Base-by-base conservation (phyloP, 495 filamentous ascomycete genomes). In the Parathielavia hyrcaniae region DNA sequence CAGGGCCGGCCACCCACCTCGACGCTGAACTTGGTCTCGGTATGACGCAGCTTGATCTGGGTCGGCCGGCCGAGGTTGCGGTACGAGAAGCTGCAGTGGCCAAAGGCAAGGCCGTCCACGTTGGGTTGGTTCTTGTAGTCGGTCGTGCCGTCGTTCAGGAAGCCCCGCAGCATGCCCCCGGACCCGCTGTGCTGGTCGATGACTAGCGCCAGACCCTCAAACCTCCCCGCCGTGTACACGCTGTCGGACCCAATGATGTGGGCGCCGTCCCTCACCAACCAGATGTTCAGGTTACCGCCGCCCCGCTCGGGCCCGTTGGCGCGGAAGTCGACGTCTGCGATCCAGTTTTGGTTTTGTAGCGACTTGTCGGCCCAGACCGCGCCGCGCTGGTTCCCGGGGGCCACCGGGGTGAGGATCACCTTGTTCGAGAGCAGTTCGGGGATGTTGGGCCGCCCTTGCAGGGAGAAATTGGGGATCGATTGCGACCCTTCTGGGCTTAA, bases 241-340 rank as follows among this genome's bases (percentile, higher is more conserved):
- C 87, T 91, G 17, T 82, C 78, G 5, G 84, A 78, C 50, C 84
- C 84, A 53, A 95, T 73, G 19, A 74, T 75, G 61, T 75, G 69
- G 61, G 80, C 74, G 46, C 88, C 89, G 52, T 88, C 82, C 60
- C 87, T 85, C 17, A 83, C 83, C 69, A 92, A 90, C 95, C 95
- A 98, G 61, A 98, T 75, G 67, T 96, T 89, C 58, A 98, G 78
- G 72, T 95, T 97, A 45, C 93, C 93, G 32, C 86, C 83, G 35
- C 83, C 89, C 63, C 89, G 78, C 70, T 97, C 93, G 14, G 85
- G 86, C 5, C 93, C 93, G 50, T 81, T 89, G 9, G 84, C 89
- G 59, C 93, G 83, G 75, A 97, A 97, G 64, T 91, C 83, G 61
- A 96, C 76, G 62, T 95, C 89, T 36, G 83, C 83, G 12, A 79